Evolutionary conservation across 495 filamentous ascomycete species (phyloP).

Genomic region (Aspergillus heteromorphus): DNA sequence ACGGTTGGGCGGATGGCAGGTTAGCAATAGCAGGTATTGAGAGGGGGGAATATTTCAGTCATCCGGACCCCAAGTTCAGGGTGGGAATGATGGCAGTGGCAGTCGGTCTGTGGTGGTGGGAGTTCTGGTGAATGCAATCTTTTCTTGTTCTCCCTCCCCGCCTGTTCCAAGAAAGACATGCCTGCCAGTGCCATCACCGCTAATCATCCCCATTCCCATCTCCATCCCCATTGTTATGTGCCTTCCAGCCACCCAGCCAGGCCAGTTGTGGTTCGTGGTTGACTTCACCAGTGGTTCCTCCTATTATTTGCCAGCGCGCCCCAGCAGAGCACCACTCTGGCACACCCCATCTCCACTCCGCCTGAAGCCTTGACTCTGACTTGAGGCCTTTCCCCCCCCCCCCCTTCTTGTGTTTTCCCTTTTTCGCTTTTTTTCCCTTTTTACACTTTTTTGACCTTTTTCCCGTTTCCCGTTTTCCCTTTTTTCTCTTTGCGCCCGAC

Average conservation of each 20-base stretch:
- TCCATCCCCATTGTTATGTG: background rate
- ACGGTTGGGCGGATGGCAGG: background rate
- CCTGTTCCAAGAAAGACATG: background rate
- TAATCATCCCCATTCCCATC: background rate
- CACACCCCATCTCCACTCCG: constrained; percentile 3
- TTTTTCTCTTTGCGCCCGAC: background rate
- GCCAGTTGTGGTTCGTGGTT: constrained; percentile 1
- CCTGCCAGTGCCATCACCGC: background rate
- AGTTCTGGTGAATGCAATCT: background rate
- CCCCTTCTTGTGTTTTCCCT: too few relatives aligned
- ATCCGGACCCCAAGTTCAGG: background rate
- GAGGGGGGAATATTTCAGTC: background rate
- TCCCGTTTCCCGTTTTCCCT: background rate
- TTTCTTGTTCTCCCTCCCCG: background rate
- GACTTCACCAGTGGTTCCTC: constrained; percentile 2
- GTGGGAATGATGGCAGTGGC: background rate
- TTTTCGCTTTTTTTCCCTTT: too few relatives aligned
- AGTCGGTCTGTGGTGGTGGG: background rate
- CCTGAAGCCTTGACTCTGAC: background rate
- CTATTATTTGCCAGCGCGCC: background rate
- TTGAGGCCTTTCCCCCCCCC: too few relatives aligned
- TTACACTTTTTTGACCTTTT: too few relatives aligned
- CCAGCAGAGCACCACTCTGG: too few relatives aligned
- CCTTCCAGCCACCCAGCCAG: background rate
- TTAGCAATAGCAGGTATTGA: background rate